Evolutionary conservation across 768 basidiomycete species (phyloP).

Genomic region (Auricularia sp.): DNA sequence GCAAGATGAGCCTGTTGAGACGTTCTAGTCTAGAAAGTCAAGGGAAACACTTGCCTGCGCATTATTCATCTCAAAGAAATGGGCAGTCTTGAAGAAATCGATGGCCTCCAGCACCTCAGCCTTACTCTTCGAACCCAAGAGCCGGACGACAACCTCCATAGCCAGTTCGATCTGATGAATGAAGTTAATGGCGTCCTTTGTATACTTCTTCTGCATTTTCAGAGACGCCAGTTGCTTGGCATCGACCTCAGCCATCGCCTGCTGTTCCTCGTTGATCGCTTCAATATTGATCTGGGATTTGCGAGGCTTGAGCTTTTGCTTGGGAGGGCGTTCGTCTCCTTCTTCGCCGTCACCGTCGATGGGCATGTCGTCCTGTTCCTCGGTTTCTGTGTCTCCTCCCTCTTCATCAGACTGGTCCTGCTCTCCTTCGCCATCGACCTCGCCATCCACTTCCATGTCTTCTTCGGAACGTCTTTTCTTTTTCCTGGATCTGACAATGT

Average conservation of each 20-base stretch:
- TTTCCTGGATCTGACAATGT: no score
- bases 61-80: conserved; percentile 68
- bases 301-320: conserved; percentile 37
- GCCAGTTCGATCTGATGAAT: conserved; percentile 59
- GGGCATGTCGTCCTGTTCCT: no score
- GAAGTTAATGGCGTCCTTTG: conserved; percentile 74
- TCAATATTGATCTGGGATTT: conserved; percentile 58
- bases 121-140: conserved; percentile 81
- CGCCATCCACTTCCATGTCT: conserved; percentile 27
- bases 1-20: background rate
- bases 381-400: no score
- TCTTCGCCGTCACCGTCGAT: conserved; percentile 17
- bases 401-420: conserved; percentile 13
- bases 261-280: conserved; percentile 59
- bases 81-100: conserved; percentile 78
- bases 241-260: conserved; percentile 57
- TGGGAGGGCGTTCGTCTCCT: no score
- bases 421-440: conserved; percentile 23
- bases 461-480: no score
- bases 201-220: conserved; percentile 74
- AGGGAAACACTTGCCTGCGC: no score
- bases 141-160: conserved; percentile 58
- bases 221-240: conserved; percentile 55
- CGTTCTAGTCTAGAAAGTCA: no score
- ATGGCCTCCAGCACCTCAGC: conserved; percentile 75